Evolutionary conservation across 2,329 filamentous ascomycete genomes (phyloP).

Genomic region (Trichoderma atroviride): DNA sequence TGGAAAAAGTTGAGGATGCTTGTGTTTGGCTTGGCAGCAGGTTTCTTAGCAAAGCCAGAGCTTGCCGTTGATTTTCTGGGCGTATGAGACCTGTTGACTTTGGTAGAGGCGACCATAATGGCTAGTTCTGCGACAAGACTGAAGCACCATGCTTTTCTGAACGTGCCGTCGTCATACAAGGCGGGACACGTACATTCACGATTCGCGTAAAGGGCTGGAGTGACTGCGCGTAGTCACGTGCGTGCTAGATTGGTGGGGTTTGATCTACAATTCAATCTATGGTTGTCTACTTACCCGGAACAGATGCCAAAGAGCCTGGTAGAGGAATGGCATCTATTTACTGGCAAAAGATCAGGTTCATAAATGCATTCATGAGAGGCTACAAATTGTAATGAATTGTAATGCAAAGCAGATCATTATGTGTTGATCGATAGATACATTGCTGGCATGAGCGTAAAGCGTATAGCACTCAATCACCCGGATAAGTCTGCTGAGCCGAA

Average conservation of each 20-base stretch:
- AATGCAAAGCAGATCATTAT: neutral
- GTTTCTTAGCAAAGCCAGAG: conserved; percentile 38
- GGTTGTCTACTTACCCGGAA: neutral
- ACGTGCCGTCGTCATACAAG: neutral
- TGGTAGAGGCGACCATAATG: conserved; percentile 43
- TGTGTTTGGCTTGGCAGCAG: conserved; percentile 53
- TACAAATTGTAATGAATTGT: neutral
- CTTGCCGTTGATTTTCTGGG: conserved; percentile 38
- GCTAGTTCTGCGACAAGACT: neutral
- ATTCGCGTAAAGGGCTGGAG: neutral
- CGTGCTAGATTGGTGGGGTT: neutral
- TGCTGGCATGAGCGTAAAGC: neutral
- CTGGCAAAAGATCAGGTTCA: no score
- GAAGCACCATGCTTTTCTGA: neutral
- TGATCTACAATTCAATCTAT: neutral
- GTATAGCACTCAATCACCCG: neutral
- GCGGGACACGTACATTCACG: conserved; percentile 5
- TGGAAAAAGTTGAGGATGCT: conserved; percentile 78
- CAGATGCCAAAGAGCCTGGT: neutral
- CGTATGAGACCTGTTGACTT: conserved; percentile 38
- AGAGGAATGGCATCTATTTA: neutral
- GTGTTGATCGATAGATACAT: neutral
- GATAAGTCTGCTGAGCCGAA: neutral
- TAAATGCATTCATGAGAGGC: neutral
- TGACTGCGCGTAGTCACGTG: conserved; percentile 20